Percentiles rank a stretch among this genome's conserved stretches.
phyloP scores from a whole-genome alignment of 2,329 filamentous ascomycete species.

The Thielaviopsis ethacetica region DNA sequence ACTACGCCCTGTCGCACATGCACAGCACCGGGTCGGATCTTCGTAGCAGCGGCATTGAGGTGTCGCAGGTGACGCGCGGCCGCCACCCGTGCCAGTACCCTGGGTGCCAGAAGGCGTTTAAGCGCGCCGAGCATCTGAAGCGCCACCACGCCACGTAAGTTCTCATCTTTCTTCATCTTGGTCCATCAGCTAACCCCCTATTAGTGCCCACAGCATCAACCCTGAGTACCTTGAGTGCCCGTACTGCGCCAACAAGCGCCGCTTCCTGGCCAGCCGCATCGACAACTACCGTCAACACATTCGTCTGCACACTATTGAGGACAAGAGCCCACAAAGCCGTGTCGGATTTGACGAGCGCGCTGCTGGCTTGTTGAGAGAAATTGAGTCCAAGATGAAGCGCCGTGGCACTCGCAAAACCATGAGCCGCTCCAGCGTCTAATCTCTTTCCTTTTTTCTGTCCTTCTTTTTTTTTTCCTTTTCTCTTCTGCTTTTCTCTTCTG shows the following conservation, averaged over 20 bases:
- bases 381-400: slow-evolving; percentile 11
- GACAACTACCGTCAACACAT: slow-evolving; percentile 25
- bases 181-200: not conserved
- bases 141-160: slow-evolving; percentile 36
- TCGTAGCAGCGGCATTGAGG: slow-evolving; percentile 10
- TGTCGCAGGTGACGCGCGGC: slow-evolving; percentile 16
- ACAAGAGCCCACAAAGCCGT: slow-evolving; percentile 16
- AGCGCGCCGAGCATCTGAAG: slow-evolving; percentile 39
- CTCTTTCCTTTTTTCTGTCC: slow-evolving; percentile 5
- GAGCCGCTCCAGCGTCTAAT: not conserved
- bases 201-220: slow-evolving; percentile 11
- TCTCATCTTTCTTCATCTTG: not conserved
- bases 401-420: slow-evolving; percentile 11
- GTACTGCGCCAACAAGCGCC: slow-evolving; percentile 11
- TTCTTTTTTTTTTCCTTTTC: slow-evolving; percentile 2
- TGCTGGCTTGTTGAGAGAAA: slow-evolving; percentile 13
- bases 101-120: slow-evolving; percentile 32
- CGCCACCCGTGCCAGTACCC: slow-evolving; percentile 30
- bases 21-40: slow-evolving; percentile 5
- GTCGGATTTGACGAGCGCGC: slow-evolving; percentile 19
- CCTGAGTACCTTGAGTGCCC: slow-evolving; percentile 9
- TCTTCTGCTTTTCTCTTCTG: slow-evolving; percentile 2
- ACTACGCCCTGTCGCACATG: not conserved
- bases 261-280: slow-evolving; percentile 14
- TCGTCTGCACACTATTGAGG: slow-evolving; percentile 20